Base-by-base conservation (phyloP, 1,139 yeast species). In the Geotrichum klebahnii region DNA sequence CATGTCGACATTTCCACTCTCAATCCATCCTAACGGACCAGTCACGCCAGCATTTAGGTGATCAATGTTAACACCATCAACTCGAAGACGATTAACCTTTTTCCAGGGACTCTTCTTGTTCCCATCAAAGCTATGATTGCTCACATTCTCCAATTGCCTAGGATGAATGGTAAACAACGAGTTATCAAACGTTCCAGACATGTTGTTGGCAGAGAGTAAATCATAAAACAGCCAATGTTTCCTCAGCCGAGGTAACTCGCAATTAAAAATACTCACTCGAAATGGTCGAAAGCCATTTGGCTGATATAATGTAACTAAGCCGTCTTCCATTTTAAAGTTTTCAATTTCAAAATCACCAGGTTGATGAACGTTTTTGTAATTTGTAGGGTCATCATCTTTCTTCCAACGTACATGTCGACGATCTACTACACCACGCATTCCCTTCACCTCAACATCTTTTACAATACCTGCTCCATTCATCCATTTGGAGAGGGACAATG, bases 1-100 rank as follows among this genome's bases (percentile, higher is more conserved):
- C 82, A 92, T 84, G 66, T 92, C 97, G 19, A 90, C 97, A 52
- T 81, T 81, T 5, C 98, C 98, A 54, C 78, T 77, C 6, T 88
- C 82, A 51, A 92, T 90, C 98, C 98, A 92, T 2, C 97, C 97
- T 67, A 92, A 87, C 4, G 97, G 96, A 0, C 98, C 98, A 49
- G 82, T 83, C 48, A 87, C 76, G 0, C 97, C 97, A 1, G 86
- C 78, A 63, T 92, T 92, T 55, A 92, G 71, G 67, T 92, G 98
- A 59, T 90, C 96, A 37, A 92, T 78, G 61, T 81, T 83, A 48
- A 92, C 78, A 16, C 88, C 81, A 63, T 92, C 97, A 39, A 90
- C 84, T 52, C 97, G 71, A 55, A 87, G 74, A 42, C 96, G 74
- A 3, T 95, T 89, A 23, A 86, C 79, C 53, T 84, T 74, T 57